phyloP scores from a whole-genome alignment of 768 basidiomycete genomes.

The Leccinum aurantiacum region DNA sequence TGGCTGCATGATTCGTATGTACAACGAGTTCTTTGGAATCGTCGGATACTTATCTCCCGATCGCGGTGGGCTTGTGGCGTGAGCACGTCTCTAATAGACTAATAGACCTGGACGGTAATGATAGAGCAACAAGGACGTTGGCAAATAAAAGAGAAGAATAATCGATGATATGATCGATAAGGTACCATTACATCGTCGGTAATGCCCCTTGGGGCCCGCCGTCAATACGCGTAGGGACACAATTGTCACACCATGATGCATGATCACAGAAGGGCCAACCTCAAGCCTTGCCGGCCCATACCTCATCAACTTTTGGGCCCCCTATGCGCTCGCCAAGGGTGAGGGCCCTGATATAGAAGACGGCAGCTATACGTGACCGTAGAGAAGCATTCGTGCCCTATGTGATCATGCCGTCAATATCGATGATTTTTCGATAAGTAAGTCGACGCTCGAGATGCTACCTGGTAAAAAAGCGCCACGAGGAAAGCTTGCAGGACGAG shows the following conservation, averaged over 20 bases:
- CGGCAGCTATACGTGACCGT: conserved; percentile 62
- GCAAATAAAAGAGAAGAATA: too few species aligned
- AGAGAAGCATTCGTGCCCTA: too few species aligned
- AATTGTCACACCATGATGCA: background rate
- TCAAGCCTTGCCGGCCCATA: conserved; percentile 58
- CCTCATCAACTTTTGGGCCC: conserved; percentile 59
- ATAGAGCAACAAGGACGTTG: too few species aligned
- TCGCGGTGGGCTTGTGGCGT: conserved; percentile 5
- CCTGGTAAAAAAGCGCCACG: conserved; percentile 3
- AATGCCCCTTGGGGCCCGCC: too few species aligned
- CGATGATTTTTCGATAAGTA: too few species aligned
- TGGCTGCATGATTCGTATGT: conserved; percentile 16
- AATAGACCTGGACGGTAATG: too few species aligned
- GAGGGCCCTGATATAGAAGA: conserved; percentile 67
- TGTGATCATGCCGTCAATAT: too few species aligned
- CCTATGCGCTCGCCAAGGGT: conserved; percentile 67
- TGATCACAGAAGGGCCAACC: conserved; percentile 1
- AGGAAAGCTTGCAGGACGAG: conserved; percentile 64
- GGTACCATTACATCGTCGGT: too few species aligned
- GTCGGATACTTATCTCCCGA: background rate
- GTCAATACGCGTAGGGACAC: background rate
- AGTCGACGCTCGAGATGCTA: too few species aligned
- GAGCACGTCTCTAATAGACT: background rate
- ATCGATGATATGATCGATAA: too few species aligned
- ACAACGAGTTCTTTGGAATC: too few species aligned